Conservation (phyloP, 371 early-diverging fungal species). For the Lichtheimia ornata region DNA sequence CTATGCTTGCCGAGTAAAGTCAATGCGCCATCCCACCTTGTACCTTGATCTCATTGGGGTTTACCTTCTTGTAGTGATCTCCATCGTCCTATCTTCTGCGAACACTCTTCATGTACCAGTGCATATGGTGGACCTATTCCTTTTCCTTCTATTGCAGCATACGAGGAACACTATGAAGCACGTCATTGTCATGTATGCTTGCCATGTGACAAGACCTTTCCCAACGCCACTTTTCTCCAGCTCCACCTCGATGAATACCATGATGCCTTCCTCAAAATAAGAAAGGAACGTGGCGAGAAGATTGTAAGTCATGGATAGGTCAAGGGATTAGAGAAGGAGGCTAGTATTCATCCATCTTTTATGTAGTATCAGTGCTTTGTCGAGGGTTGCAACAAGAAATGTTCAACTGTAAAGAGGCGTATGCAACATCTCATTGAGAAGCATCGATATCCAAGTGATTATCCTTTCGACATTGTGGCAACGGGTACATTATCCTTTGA, state of each 20-base stretch:
- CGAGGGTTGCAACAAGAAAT: slow-evolving; percentile 56
- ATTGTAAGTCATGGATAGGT: slow-evolving; percentile 41
- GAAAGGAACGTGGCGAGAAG: slow-evolving; percentile 59
- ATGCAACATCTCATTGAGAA: slow-evolving; percentile 66
- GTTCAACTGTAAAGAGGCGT: slow-evolving; percentile 54
- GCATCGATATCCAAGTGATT: slow-evolving; percentile 65
- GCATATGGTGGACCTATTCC: slow-evolving; percentile 15
- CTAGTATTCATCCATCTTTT: neutral
- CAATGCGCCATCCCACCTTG: neutral
- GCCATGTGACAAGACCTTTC: slow-evolving; percentile 54
- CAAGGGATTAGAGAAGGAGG: neutral
- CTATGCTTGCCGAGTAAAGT: slow-evolving; percentile 19
- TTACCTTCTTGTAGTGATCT: slow-evolving; percentile 6
- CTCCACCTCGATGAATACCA: slow-evolving; percentile 63
- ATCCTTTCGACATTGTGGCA: slow-evolving; percentile 65
- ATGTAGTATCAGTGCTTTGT: slow-evolving; percentile 73
- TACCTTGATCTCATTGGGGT: neutral
- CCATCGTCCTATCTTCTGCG: slow-evolving; percentile 24
- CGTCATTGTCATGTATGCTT: slow-evolving; percentile 56
- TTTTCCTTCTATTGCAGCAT: slow-evolving; percentile 45
- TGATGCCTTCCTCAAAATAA: slow-evolving; percentile 46
- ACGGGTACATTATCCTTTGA: slow-evolving; percentile 50
- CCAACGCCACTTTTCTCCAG: slow-evolving; percentile 50
- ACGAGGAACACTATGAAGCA: slow-evolving; percentile 61
- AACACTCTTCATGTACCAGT: slow-evolving; percentile 24